Evolutionary conservation across 345 rosid species (phyloP), one percentile per base, ranked within the genome.

Genomic region (Pugionium dolabratum): DNA sequence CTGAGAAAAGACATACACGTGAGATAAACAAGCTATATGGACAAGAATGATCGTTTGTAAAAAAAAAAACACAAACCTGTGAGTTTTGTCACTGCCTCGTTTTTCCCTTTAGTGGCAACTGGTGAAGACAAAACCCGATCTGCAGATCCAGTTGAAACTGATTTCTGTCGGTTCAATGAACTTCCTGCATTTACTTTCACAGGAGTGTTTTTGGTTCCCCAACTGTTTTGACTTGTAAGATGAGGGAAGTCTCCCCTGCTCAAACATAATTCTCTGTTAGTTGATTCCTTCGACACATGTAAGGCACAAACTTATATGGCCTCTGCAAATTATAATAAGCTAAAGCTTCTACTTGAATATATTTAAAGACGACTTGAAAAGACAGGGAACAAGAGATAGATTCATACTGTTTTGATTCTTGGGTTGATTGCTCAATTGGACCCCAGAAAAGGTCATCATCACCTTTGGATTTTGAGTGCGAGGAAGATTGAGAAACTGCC

Each of bases 391-490:
- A 57, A 69, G 50, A 54, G 65, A 54, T 6, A 64, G 59, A 29
- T 34, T 51, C 89, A 33, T 86, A 93, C 98, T 80, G 86, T 70
- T 86, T 90, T 31, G 84, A 44, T 54, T 85, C 96, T 71, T 83
- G 89, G 78, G 78, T 84, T 44, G 89, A 81, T 51, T 85, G 95
- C 70, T 87, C 96, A 67, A 79, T 25, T 8, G 99, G 96, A 40
- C 99, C 99, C 96, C 97, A 94, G 75, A 94, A 94, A 37, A 94
- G 83, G 73, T 94, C 96, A 59, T 88, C 99, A 54, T 94, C 96
- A 58, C 71, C 96, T 71, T 79, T 84, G 57, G 76, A 40, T 69
- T 85, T 94, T 43, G 83, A 79, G 64, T 83, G 88, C 54, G 79
- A 63, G 71, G 86, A 67, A 67, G 86, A 37, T 35, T 70, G 83